phyloP scores from a whole-genome alignment of 371 early-diverging fungal species.

The Mortierella sp. region DNA sequence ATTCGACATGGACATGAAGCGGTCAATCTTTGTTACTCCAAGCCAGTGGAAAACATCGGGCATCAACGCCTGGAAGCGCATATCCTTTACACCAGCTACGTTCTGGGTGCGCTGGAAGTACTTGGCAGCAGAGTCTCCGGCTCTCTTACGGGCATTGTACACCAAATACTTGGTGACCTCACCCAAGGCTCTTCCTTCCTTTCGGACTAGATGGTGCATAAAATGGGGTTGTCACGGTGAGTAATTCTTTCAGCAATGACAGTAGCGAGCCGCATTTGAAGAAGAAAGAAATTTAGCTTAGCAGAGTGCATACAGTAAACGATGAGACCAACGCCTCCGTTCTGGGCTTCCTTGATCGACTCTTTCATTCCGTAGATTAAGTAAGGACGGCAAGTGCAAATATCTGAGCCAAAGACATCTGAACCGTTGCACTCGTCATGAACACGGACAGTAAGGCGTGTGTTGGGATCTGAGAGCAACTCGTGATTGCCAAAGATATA shows the following conservation, averaged over 20 bases:
- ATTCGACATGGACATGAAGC: constrained; percentile 90
- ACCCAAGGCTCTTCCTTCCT: constrained; percentile 92
- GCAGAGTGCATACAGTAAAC: constrained; percentile 69
- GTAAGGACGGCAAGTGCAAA: constrained; percentile 93
- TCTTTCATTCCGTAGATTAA: constrained; percentile 93
- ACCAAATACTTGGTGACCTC: constrained; percentile 95
- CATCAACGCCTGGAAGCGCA: constrained; percentile 96
- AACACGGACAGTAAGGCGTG: constrained; percentile 85
- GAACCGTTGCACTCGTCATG: constrained; percentile 94
- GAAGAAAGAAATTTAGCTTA: constrained; percentile 2
- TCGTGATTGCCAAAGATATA: constrained; percentile 91
- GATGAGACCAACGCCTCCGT: constrained; percentile 91
- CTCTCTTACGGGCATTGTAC: constrained; percentile 90
- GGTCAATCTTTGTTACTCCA: constrained; percentile 90
- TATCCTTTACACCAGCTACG: constrained; percentile 95
- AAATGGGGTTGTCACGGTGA: not conserved
- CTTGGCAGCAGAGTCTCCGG: constrained; percentile 88
- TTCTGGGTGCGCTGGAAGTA: constrained; percentile 92
- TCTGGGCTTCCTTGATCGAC: constrained; percentile 85
- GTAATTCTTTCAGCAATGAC: not conserved
- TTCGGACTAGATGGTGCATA: constrained; percentile 57
- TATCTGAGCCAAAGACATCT: constrained; percentile 92
- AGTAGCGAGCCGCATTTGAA: not conserved
- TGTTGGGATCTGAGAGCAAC: constrained; percentile 78
- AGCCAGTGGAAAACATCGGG: constrained; percentile 96